Evolutionary conservation across 176 grass and related monocot species (phyloP), one percentile per base, ranked within the genome.

Genomic region (Bromus sterilis): DNA sequence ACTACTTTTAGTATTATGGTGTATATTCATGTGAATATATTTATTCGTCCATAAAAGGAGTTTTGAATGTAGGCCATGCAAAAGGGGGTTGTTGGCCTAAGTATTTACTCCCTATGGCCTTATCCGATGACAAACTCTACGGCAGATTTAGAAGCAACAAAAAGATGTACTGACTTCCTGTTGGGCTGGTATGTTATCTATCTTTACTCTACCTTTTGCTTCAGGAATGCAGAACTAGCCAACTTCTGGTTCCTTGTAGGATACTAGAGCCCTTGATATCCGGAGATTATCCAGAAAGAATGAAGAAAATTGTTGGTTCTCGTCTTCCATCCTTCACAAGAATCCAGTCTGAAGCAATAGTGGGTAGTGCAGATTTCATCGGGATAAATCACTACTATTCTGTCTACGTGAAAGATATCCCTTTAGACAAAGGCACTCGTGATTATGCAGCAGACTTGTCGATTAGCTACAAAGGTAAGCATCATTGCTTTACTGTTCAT

Each of bases 311-410:
- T 67, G 85, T 82, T 16, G 87, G 93, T 36, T 77, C 82, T 20
- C 78, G 85, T 31, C 68, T 92, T 30, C 89, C 89, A 48, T 75
- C 83, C 26, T 94, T 94, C 25, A 89, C 79, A 33, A 56, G 53
- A 77, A 4, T 20, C 7, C 74, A 94, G 41, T 78, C 79, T 31
- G 23, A 86, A 83, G 15, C 56, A 33, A 16, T 91, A 31, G 79
- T 74, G 40, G 83, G 83, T 64, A 60, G 75, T 26, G 30, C 81
- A 43, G 92, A 94, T 87, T 94, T 89, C 68, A 89, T 94, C 21
- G 89, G 88, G 2, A 55, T 94, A 53, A 94, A 94, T 74, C 92
- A 94, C 76, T 94, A 91, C 28, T 31, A 13, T 41, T 85, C 91
- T 11, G 21, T 87, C 20, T 93, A 93, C 43, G 80, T 87, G 33